phyloP scores from a whole-genome alignment of 2,329 filamentous ascomycete genomes.

The Metarhizium sp. region DNA sequence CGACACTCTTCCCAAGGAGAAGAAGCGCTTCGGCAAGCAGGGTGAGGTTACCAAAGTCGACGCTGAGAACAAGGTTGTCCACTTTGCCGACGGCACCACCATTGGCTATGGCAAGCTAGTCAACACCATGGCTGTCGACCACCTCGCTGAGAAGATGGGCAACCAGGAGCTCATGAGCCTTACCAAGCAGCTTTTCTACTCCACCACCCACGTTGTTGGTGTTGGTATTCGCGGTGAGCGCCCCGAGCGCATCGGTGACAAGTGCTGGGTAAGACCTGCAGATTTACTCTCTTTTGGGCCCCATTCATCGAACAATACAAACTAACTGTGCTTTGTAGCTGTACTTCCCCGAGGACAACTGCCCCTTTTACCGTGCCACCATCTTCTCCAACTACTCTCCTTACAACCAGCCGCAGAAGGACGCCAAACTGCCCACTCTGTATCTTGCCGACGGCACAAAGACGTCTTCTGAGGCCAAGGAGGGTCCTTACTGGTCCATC shows the following conservation, averaged over 20 bases:
- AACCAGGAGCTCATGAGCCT: conserved; percentile 75
- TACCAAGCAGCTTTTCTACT: conserved; percentile 92
- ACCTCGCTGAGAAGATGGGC: conserved; percentile 76
- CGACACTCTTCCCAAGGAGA: conserved; percentile 83
- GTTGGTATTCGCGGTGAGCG: conserved; percentile 87
- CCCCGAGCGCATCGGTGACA: conserved; percentile 94
- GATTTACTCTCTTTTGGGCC: not conserved
- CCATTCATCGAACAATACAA: not conserved
- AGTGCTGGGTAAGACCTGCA: conserved; percentile 74
- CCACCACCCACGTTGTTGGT: conserved; percentile 92
- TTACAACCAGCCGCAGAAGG: conserved; percentile 84
- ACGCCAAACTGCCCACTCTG: conserved; percentile 76
- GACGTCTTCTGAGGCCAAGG: conserved; percentile 62
- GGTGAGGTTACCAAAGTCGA: conserved; percentile 81
- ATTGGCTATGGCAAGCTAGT: conserved; percentile 88
- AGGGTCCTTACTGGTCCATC: conserved; percentile 98
- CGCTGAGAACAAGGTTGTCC: conserved; percentile 73
- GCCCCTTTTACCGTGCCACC: conserved; percentile 97
- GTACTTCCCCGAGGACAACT: conserved; percentile 98
- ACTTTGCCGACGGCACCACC: conserved; percentile 73
- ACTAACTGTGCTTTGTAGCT: conserved; percentile 38
- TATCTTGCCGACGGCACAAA: conserved; percentile 81
- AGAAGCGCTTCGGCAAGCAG: conserved; percentile 80
- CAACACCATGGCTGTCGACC: conserved; percentile 93
- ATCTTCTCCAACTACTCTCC: conserved; percentile 99